Evolutionary conservation across 805 yeast genomes (phyloP).

Genomic region (Wickerhamomyces bisporus): DNA sequence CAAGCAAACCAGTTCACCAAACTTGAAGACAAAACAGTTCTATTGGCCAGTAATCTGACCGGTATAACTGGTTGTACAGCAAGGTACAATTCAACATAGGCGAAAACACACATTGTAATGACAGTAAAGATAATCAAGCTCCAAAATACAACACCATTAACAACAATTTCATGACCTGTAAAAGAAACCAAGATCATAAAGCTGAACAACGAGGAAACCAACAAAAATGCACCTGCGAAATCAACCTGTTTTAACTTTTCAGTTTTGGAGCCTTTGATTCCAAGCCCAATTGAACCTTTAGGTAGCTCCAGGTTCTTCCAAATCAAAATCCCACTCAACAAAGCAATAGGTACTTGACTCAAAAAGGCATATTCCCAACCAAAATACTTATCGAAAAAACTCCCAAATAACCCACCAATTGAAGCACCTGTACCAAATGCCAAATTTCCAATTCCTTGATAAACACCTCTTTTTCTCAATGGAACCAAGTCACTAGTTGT

Average conservation of each 20-base stretch:
- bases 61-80: slow-evolving; percentile 61
- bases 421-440: slow-evolving; percentile 73
- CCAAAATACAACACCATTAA: slow-evolving; percentile 39
- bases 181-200: slow-evolving; percentile 62
- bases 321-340: slow-evolving; percentile 35
- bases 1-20: slow-evolving; percentile 64
- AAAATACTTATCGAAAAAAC: slow-evolving; percentile 41
- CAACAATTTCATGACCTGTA: slow-evolving; percentile 53
- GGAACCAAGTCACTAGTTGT: slow-evolving; percentile 74
- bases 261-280: slow-evolving; percentile 37
- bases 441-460: slow-evolving; percentile 75
- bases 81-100: slow-evolving; percentile 36
- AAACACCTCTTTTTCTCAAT: slow-evolving; percentile 67
- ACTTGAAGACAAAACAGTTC: slow-evolving; percentile 60
- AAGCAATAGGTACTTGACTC: slow-evolving; percentile 47
- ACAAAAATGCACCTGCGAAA: slow-evolving; percentile 54
- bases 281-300: slow-evolving; percentile 50
- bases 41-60: slow-evolving; percentile 43
- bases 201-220: slow-evolving; percentile 53
- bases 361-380: slow-evolving; percentile 69
- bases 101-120: slow-evolving; percentile 33
- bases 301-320: slow-evolving; percentile 34
- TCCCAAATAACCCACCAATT: slow-evolving; percentile 59
- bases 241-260: slow-evolving; percentile 56
- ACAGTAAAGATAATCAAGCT: slow-evolving; percentile 29